These are phyloP conservation scores for Pseudocercospora vitis DNA, from an alignment of 2,329 filamentous ascomycete genomes.

Conservation along the genomic window DNA sequence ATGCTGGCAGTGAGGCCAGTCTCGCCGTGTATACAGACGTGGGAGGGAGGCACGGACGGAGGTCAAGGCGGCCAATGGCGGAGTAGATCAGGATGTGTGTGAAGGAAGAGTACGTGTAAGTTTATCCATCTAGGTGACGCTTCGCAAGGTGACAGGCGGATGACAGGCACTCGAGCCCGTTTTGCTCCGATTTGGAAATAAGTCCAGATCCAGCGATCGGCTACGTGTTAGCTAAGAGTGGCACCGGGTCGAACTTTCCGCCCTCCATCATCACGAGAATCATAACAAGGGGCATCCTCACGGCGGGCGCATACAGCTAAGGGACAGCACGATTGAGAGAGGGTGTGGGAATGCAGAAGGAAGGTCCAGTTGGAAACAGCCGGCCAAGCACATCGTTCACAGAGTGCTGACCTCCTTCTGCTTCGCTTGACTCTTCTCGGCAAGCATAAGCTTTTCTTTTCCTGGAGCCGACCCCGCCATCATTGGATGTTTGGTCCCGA, in stretches of 20 bases:
- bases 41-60: background rate
- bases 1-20: too few relatives aligned
- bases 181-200: background rate
- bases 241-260: background rate
- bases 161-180: background rate
- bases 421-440: background rate
- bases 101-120: background rate
- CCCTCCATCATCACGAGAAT: too few relatives aligned
- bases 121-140: background rate
- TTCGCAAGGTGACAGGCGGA: background rate
- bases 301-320: background rate
- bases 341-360: background rate
- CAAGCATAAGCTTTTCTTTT: background rate
- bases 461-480: too few relatives aligned
- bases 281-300: too few relatives aligned
- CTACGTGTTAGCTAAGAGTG: background rate
- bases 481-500: too few relatives aligned
- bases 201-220: background rate
- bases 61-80: background rate
- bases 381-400: background rate
- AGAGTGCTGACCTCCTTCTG: background rate
- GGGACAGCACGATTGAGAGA: background rate
- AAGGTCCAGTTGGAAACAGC: background rate
- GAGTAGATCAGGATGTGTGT: background rate
- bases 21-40: background rate